A percentile compares a stretch with the other conserved stretches of the same genome.
Evolutionary conservation across 805 yeast genomes (phyloP).

Genomic region (Sugiyamaella lignohabitans): DNA sequence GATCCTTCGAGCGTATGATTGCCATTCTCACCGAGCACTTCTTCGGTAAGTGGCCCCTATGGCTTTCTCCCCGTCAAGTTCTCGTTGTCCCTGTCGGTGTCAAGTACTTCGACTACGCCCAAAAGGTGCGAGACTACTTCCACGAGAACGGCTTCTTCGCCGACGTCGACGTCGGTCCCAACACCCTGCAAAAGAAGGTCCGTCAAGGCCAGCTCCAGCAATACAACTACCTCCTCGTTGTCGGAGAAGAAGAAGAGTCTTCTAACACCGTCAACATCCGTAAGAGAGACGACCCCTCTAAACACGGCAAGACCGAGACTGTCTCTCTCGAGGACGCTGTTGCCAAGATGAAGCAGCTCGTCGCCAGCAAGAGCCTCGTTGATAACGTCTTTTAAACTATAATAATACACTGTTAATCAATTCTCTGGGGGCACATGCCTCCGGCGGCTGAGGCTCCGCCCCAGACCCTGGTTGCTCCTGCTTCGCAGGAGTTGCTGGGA

Average conservation of each 20-base stretch:
- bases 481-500: not conserved
- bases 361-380: constrained; percentile 42
- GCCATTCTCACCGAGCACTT: constrained; percentile 97
- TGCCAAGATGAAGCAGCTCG: constrained; percentile 58
- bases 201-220: constrained; percentile 93
- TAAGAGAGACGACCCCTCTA: constrained; percentile 84
- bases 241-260: constrained; percentile 89
- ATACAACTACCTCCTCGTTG: constrained; percentile 93
- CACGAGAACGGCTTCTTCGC: constrained; percentile 71
- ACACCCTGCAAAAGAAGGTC: constrained; percentile 96
- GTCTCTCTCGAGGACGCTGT: constrained; percentile 67
- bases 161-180: constrained; percentile 89
- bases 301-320: constrained; percentile 85
- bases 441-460: not conserved
- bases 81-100: constrained; percentile 96
- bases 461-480: not conserved
- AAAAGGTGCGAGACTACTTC: constrained; percentile 63
- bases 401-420: not conserved
- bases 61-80: constrained; percentile 99
- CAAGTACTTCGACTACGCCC: constrained; percentile 85
- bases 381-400: constrained; percentile 15
- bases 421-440: not conserved
- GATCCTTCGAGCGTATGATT: constrained; percentile 98
- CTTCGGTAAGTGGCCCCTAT: constrained; percentile 99
- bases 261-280: constrained; percentile 84